Base-by-base conservation (phyloP, 306 rosid genomes). In the Neltuma alba region DNA sequence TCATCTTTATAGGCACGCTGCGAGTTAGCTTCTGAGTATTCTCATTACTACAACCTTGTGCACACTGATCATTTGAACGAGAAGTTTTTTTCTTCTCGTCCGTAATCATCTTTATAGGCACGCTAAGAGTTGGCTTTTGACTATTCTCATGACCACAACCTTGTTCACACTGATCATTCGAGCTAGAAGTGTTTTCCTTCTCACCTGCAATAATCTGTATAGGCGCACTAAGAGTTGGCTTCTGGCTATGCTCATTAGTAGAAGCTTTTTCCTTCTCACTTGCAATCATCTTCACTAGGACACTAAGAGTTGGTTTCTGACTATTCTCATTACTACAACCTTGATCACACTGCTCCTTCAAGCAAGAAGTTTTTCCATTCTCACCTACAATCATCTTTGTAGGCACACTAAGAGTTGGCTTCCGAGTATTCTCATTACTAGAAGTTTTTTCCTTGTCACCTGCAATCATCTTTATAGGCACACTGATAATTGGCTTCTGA, bases 1-100 rank as follows among this genome's bases (percentile, higher is more conserved):
- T 52, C 27, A 20, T 62, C 45, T 72, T 72, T 27, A 18, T 54
- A 63, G 79, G 21, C 31, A 74, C 61, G 30, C 5, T 15, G 48
- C 11, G 60, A 73, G 14, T 7, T 50, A 21, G 36, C 66, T 40
- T 80, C 34, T 74, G 68, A 64, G 21, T 52, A 38, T 40, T 38
- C 61, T 40, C 74, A 21, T 33, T 8, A 18, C 70, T 8, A 38
- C 10, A 66, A 66, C 15, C 48, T 37, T 37, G 40, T 62, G 2
- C 13, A 16, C 23, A 3, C 38, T 28, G 21, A 16, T 62, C 12
- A 30, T 33, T 62, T 20, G 16, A 62, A 40, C 12, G 6, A 31
- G 6, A 4, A 30, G 0, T 8, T 65, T 37, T 6, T 20, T 21
- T 16, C 10, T 65, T 20, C 45, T 62, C 69, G 8, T 12, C 60